Base-by-base conservation (phyloP, 1,284 basidiomycete genomes). In the Cutaneotrichosporon curvatum region DNA sequence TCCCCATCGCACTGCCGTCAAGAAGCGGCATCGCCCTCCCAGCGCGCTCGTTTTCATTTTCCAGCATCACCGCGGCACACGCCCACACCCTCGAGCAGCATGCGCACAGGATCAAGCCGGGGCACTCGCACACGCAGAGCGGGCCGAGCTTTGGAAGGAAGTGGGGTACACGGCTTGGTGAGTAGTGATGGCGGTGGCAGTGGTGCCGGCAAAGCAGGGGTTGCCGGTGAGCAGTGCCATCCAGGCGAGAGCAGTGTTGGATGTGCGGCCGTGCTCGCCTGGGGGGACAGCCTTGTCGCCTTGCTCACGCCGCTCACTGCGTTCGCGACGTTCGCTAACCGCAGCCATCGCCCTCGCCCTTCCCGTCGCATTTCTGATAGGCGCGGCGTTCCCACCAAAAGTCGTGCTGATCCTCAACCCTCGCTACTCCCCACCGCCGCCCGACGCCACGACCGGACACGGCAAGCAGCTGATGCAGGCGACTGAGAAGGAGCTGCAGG, bases 401-500 rank as follows among this genome's bases (percentile, higher is more conserved):
- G 60, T 81, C 46, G 70, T 80, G 28, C 74, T 77, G 39, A 76
- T 87, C 48, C 70, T 90, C 44, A 83, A 80, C 45, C 87, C 87
- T 10, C 78, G 82, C 7, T 74, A 79, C 4, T 81, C 84, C 0
- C 85, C 86, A 1, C 78, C 84, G 0, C 81, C 85, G 0, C 72
- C 74, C 0, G 77, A 82, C 47, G 75, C 78, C 0, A 75, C 81
- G 44, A 79, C 83, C 0, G 76, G 79, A 0, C 78, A 82, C 56
- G 81, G 84, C 0, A 70, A 78, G 37, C 75, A 76, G 2, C 79
- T 85, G 60, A 78, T 76, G 5, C 74, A 74, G 10, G 65, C 73
- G 16, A 75, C 94, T 43, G 91, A 96, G 65, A 67, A 75, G 16
- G 71, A 78, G 37, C 73, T 96, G 5, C 82, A 87, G 51, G 67